Base-by-base conservation (phyloP, 2,329 filamentous ascomycete genomes). In the Aureobasidium sp. region DNA sequence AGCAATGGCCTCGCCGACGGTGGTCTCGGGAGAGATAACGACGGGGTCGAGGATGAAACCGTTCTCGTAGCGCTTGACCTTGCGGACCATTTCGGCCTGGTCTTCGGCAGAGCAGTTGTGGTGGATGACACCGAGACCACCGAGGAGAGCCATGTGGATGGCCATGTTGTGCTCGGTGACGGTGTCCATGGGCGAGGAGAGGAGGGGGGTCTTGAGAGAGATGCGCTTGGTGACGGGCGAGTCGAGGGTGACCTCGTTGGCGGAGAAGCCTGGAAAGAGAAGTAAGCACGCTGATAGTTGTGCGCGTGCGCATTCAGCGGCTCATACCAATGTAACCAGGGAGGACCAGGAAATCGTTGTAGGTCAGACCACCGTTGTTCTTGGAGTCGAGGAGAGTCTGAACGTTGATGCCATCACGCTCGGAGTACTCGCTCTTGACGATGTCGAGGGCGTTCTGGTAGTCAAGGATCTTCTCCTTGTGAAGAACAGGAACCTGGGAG, bases 81-180 rank as follows among this genome's bases (percentile, higher is more conserved):
- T 97, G 77, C 91, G 86, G 68, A 99, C 90, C 94, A 99, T 99
- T 80, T 96, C 92, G 68, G 94, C 94, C 81, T 99, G 94, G 62
- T 90, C 90, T 31, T 97, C 91, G 34, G 92, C 85, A n/a, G 92
- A 94, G 84, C 94, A 99, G 82, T 99, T 99, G 85, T 99, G 94
- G 82, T 99, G 94, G 69, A 99, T 96, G 70, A 99, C 91, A 79
- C 94, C 90, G 20, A 95, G 82, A 71, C 90, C 90, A 70, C 90
- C 90, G 73, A 94, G 88, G 36, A 94, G 83, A 58, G 90, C 90
- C 84, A 95, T 96, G 80, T 97, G 90, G 71, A 99, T 97, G 67
- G 94, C 95, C 95, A 99, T 99, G 76, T 96, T 93, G 79, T 96
- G 90, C 81, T 99, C 94, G 47, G 95, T 99, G 75, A 99, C 94